Percentiles rank a stretch among this genome's conserved stretches.
Evolutionary conservation across 75 land plant species (phyloP).

Genomic region (Isoetes taiwanensis): DNA sequence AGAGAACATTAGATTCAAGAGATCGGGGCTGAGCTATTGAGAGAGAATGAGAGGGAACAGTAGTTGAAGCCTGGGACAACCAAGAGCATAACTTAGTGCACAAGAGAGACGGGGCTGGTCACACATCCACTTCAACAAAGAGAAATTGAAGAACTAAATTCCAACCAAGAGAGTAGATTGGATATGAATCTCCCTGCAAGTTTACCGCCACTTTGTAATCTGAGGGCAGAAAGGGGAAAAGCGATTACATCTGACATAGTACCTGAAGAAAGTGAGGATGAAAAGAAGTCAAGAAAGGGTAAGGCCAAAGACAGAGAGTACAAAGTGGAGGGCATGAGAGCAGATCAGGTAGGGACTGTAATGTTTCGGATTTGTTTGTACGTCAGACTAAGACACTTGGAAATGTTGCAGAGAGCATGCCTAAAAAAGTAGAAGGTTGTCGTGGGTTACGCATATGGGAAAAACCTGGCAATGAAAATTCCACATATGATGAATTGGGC

Average conservation of each 20-base stretch:
- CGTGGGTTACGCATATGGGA: neutral
- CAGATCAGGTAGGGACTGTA: no score
- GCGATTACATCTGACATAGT: no score
- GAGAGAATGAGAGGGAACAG: neutral
- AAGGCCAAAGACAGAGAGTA: no score
- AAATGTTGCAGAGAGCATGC: neutral
- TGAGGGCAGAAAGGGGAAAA: no score
- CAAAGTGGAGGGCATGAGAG: no score
- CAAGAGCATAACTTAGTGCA: neutral
- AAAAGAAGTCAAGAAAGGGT: neutral
- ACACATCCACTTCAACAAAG: neutral
- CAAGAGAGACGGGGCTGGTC: neutral
- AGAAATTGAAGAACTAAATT: neutral
- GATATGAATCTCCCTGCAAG: neutral
- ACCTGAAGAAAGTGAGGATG: no score
- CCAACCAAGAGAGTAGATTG: neutral
- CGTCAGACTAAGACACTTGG: neutral
- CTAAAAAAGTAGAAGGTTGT: neutral
- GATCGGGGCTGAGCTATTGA: slow-evolving; percentile 10
- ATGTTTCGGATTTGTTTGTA: no score
- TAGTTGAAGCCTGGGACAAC: neutral
- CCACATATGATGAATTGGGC: neutral
- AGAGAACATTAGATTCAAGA: slow-evolving; percentile 26
- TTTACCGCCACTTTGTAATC: no score
- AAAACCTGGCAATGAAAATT: neutral